phyloP scores from a whole-genome alignment of 2,329 filamentous ascomycete genomes.

The Knufia fluminis region DNA sequence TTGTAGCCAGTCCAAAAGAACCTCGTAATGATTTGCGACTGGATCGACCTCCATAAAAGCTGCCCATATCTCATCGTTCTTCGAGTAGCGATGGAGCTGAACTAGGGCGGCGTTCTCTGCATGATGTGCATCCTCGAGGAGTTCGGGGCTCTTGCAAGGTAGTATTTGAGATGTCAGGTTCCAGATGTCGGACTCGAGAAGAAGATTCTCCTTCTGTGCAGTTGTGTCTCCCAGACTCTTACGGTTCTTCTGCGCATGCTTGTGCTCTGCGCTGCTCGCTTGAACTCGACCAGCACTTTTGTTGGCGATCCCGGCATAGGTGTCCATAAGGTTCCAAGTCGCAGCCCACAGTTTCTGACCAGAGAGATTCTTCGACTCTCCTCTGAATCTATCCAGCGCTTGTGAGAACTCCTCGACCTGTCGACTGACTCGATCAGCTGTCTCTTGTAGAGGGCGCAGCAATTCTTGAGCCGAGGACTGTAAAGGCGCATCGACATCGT shows the following conservation, averaged over 20 bases:
- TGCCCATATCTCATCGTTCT: conserved; percentile 56
- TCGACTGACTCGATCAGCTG: conserved; percentile 60
- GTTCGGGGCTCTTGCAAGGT: conserved; percentile 57
- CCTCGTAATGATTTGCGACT: conserved; percentile 65
- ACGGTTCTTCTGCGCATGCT: conserved; percentile 11
- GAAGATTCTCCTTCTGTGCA: conserved; percentile 52
- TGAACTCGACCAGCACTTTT: conserved; percentile 25
- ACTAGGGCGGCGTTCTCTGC: conserved; percentile 33
- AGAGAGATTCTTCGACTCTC: conserved; percentile 31
- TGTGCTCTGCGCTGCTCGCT: conserved; percentile 5
- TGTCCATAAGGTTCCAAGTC: conserved; percentile 58
- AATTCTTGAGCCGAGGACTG: conserved; percentile 36
- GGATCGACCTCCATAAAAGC: conserved; percentile 67
- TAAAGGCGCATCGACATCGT: conserved; percentile 17
- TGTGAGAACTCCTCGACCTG: conserved; percentile 85
- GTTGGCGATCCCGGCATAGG: conserved; percentile 52
- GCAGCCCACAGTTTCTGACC: conserved; percentile 41
- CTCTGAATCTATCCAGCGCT: conserved; percentile 63
- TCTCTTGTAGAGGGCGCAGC: conserved; percentile 52
- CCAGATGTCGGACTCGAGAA: conserved; percentile 86
- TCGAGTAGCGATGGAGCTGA: conserved; percentile 46
- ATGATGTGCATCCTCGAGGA: conserved; percentile 31
- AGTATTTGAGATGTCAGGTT: conserved; percentile 50
- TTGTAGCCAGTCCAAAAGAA: conserved; percentile 71
- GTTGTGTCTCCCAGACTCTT: conserved; percentile 24